Conservation (phyloP, 2,329 filamentous ascomycete species). For the Escovopsis weberi region DNA sequence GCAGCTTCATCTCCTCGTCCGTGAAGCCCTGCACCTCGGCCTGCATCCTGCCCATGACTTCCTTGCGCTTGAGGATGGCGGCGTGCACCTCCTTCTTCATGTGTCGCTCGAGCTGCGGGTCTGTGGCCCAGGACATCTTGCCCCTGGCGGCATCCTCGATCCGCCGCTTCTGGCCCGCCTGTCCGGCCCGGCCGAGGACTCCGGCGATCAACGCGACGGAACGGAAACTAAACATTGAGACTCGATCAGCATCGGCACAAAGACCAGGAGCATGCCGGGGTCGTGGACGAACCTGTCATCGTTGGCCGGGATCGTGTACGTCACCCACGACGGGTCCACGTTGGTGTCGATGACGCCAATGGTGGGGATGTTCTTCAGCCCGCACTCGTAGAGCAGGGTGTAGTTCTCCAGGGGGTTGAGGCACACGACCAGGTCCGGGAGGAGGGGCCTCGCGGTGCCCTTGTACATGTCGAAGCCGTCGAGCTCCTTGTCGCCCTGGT, state of each 20-base stretch:
- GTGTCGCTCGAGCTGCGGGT: conserved; percentile 26
- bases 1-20: conserved; percentile 23
- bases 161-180: conserved; percentile 58
- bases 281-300: conserved; percentile 60
- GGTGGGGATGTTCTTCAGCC: conserved; percentile 74
- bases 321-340: conserved; percentile 82
- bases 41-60: conserved; percentile 23
- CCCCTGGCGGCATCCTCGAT: conserved; percentile 47
- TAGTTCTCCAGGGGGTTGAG: conserved; percentile 90
- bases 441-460: conserved; percentile 47
- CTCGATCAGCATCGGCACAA: background rate
- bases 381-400: conserved; percentile 81
- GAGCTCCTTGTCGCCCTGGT: conserved; percentile 51
- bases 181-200: conserved; percentile 69
- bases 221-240: conserved; percentile 46
- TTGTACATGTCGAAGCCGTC: conserved; percentile 52
- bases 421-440: conserved; percentile 83
- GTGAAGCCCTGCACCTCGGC: conserved; percentile 21
- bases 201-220: conserved; percentile 70
- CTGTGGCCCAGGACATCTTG: conserved; percentile 45
- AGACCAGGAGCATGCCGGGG: background rate
- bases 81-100: conserved; percentile 19
- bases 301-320: conserved; percentile 91
- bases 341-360: conserved; percentile 94
- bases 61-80: conserved; percentile 18